phyloP scores from a whole-genome alignment of 2,329 filamentous ascomycete genomes.

The Trichoderma atrobrunneum region DNA sequence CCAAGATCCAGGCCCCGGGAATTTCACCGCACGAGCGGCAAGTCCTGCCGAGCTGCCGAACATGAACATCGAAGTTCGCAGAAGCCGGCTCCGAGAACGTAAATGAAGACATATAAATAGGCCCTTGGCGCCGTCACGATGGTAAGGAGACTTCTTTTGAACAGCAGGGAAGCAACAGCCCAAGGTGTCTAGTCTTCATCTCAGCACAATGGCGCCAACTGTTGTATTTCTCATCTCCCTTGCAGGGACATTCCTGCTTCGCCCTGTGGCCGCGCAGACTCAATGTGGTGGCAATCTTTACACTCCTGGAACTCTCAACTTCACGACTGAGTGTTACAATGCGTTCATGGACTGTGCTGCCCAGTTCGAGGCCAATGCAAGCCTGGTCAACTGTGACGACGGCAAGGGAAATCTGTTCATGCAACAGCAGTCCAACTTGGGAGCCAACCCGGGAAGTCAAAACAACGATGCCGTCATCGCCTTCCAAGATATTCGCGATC shows the following conservation, averaged over 20 bases:
- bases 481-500: constrained; percentile 17
- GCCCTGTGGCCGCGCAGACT: constrained; percentile 11
- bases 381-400: constrained; percentile 12
- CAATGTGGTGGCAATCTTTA: constrained; percentile 17
- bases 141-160: not conserved
- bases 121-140: not conserved
- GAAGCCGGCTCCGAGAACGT: no score
- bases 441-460: not conserved
- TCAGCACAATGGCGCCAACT: not conserved
- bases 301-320: constrained; percentile 15
- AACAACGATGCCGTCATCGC: constrained; percentile 16
- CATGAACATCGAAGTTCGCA: not conserved
- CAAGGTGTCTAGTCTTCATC: not conserved
- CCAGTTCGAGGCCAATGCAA: constrained; percentile 11
- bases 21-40: not conserved
- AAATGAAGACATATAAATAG: not conserved
- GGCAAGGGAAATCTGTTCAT: constrained; percentile 14
- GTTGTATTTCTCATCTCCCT: not conserved
- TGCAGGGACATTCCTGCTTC: constrained; percentile 4
- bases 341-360: constrained; percentile 1
- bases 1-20: not conserved
- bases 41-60: not conserved
- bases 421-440: constrained; percentile 18
- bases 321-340: constrained; percentile 17
- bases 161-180: not conserved